A percentile compares a stretch with the other conserved stretches of the same genome.
Evolutionary conservation across 805 yeast genomes (phyloP).

Genomic region (Diddensiella transvaalensis): DNA sequence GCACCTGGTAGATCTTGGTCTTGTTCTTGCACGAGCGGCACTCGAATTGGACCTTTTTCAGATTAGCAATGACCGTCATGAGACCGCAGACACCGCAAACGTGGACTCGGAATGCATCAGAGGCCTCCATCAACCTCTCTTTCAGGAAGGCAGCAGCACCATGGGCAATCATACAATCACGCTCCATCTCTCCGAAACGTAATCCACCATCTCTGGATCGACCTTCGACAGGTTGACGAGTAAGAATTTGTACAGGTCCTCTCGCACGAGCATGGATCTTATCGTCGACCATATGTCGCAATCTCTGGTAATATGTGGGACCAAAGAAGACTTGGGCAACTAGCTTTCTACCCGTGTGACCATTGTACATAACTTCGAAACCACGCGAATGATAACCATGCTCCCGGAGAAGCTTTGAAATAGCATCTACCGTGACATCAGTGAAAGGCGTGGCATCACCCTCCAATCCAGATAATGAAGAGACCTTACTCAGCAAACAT

Average conservation of each 20-base stretch:
- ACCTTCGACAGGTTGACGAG: slow-evolving; percentile 99
- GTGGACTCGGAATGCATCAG: slow-evolving; percentile 98
- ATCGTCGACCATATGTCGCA: slow-evolving; percentile 99
- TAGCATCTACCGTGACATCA: slow-evolving; percentile 96
- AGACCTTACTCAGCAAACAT: slow-evolving; percentile 92
- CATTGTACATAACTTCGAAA: slow-evolving; percentile 97
- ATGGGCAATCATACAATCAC: slow-evolving; percentile 99
- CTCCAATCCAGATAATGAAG: slow-evolving; percentile 90
- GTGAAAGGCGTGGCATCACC: slow-evolving; percentile 99
- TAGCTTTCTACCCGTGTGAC: slow-evolving; percentile 96
- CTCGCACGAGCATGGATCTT: slow-evolving; percentile 99
- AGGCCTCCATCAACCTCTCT: slow-evolving; percentile 97
- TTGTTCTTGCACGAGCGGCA: slow-evolving; percentile 98
- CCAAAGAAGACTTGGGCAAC: slow-evolving; percentile 99
- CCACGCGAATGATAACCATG: slow-evolving; percentile 98
- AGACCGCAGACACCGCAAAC: slow-evolving; percentile 98
- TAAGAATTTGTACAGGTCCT: slow-evolving; percentile 96
- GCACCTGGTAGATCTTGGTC: slow-evolving; percentile 96
- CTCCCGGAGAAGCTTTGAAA: slow-evolving; percentile 85
- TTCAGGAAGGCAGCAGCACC: slow-evolving; percentile 98
- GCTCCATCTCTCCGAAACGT: slow-evolving; percentile 99
- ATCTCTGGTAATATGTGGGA: slow-evolving; percentile 98
- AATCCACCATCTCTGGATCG: slow-evolving; percentile 99
- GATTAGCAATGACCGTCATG: slow-evolving; percentile 95
- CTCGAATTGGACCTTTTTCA: slow-evolving; percentile 96